Evolutionary conservation across 2,329 filamentous ascomycete genomes (phyloP).

Genomic region (Mariannaea sp.): DNA sequence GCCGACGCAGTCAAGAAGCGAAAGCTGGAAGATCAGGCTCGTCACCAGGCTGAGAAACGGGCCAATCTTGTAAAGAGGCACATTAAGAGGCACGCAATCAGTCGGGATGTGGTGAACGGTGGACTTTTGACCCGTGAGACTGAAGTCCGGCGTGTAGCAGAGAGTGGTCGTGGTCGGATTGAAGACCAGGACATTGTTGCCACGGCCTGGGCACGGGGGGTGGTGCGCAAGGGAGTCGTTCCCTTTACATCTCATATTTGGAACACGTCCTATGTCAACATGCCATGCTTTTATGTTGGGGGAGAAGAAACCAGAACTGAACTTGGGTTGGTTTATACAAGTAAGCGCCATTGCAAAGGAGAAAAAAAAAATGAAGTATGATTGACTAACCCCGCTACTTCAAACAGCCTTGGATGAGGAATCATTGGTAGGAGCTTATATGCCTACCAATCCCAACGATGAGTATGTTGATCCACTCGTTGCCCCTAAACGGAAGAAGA

Average conservation of each 20-base stretch:
- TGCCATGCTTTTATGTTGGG: slow-evolving; percentile 49
- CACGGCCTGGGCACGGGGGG: slow-evolving; percentile 46
- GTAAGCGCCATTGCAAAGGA: slow-evolving; percentile 42
- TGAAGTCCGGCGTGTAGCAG: slow-evolving; percentile 20
- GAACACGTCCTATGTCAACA: slow-evolving; percentile 39
- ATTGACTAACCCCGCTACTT: slow-evolving; percentile 23
- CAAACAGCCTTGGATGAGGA: slow-evolving; percentile 42
- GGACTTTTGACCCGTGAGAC: slow-evolving; percentile 39
- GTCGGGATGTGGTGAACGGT: slow-evolving; percentile 41
- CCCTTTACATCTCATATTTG: slow-evolving; percentile 41
- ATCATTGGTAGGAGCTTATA: slow-evolving; percentile 46
- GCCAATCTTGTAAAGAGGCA: slow-evolving; percentile 43
- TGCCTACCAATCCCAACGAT: slow-evolving; percentile 51
- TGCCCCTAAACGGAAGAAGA: not conserved
- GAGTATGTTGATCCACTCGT: slow-evolving; percentile 38
- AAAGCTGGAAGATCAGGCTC: slow-evolving; percentile 49
- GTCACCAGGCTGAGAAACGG: slow-evolving; percentile 34
- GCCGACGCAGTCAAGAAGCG: slow-evolving; percentile 63
- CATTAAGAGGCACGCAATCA: slow-evolving; percentile 45
- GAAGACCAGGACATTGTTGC: slow-evolving; percentile 37
- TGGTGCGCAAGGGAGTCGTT: slow-evolving; percentile 49
- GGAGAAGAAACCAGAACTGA: slow-evolving; percentile 47
- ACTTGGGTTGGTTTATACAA: slow-evolving; percentile 50
- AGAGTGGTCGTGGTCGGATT: slow-evolving; percentile 28
- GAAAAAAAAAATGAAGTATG: not conserved